These are phyloP conservation scores for Glebionis coronaria DNA, from an alignment of 129 eudicot species.

Conservation along the genomic window DNA sequence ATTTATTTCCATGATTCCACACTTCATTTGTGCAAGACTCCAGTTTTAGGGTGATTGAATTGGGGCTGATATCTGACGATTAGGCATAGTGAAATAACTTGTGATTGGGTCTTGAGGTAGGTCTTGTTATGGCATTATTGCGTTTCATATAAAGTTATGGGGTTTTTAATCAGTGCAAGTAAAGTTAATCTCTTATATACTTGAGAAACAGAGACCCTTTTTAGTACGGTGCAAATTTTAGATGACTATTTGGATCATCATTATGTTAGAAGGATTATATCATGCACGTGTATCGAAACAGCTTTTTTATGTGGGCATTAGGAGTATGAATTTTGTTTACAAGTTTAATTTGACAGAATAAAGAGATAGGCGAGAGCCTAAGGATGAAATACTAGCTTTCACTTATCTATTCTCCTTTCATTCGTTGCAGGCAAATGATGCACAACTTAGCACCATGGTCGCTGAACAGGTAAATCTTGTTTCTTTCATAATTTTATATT, in stretches of 20 bases:
- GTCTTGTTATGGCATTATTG: background rate
- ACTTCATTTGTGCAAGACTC: background rate
- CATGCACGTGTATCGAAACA: background rate
- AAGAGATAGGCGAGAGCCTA: slow-evolving; percentile 1
- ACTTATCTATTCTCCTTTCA: background rate
- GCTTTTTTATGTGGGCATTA: background rate
- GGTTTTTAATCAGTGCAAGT: background rate
- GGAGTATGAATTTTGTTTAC: slow-evolving; percentile 2
- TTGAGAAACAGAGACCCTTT: background rate
- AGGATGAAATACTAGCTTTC: slow-evolving; percentile 1
- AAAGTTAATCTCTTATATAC: background rate
- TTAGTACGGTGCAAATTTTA: background rate
- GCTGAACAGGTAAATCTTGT: slow-evolving; percentile 79
- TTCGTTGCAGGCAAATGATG: slow-evolving; percentile 85
- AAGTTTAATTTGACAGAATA: background rate
- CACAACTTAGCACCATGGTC: slow-evolving; percentile 99
- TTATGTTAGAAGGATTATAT: background rate
- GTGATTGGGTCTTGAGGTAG: background rate
- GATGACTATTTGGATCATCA: background rate
- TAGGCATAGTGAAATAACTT: background rate
- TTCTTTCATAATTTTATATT: background rate
- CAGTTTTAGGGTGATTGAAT: background rate
- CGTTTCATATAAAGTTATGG: background rate
- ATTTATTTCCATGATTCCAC: too few relatives aligned
- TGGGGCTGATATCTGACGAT: background rate